A percentile compares a stretch with the other conserved stretches of the same genome.
These are phyloP conservation scores for Lichtheimia ramosa DNA, from an alignment of 371 early-diverging fungal species.

Conservation along the genomic window DNA sequence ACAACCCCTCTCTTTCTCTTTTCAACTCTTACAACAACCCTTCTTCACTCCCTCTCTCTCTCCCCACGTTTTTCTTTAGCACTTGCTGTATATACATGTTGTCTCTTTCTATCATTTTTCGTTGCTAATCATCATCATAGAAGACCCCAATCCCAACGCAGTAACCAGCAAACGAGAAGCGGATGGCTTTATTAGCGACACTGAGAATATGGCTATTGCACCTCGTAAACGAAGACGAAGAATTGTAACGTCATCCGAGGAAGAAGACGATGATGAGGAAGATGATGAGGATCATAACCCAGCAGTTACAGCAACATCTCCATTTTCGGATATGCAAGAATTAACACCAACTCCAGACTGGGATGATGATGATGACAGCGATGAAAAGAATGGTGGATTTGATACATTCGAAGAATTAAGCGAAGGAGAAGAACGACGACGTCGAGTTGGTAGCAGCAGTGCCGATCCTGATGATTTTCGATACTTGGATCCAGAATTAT, in stretches of 20 bases:
- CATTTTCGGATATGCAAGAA: constrained; percentile 9
- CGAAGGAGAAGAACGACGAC: constrained; percentile 19
- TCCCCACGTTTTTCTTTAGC: no score
- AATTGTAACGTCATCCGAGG: constrained; percentile 20
- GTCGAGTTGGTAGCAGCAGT: constrained; percentile 2
- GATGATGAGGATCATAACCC: constrained; percentile 10
- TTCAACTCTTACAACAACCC: neutral
- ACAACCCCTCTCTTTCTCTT: no score
- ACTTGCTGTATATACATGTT: no score
- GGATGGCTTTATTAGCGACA: constrained; percentile 4
- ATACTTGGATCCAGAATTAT: constrained; percentile 34
- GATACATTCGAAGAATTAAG: constrained; percentile 27
- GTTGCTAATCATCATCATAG: neutral
- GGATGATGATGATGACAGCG: constrained; percentile 5
- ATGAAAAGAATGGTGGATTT: constrained; percentile 4
- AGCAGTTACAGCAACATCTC: neutral
- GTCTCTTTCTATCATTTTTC: no score
- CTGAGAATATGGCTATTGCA: neutral
- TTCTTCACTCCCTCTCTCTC: neutral
- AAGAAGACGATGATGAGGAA: constrained; percentile 16
- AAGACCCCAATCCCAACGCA: constrained; percentile 5
- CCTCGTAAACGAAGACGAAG: constrained; percentile 23
- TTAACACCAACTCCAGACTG: constrained; percentile 11
- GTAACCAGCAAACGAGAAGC: constrained; percentile 7
- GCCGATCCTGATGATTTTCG: constrained; percentile 9